Base-by-base conservation (phyloP, 208 protist species). In the Trypanosoma vivax region DNA sequence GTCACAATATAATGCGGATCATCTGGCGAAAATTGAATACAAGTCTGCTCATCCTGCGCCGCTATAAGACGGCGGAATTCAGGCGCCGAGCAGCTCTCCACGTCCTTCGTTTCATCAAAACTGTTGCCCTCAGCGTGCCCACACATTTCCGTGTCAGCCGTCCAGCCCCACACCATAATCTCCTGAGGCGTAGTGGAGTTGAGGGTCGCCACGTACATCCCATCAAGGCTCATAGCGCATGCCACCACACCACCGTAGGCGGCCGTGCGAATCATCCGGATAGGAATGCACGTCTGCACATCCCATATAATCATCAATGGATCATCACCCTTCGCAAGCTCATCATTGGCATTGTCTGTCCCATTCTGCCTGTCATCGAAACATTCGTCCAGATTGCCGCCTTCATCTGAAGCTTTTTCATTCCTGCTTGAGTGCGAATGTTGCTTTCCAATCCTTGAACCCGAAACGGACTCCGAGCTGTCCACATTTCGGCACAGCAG, bases 261-360 rank as follows among this genome's bases (percentile, higher is more conserved):
- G 27, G 75, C 72, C 3, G 86, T 74, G 40, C 65, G 70, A 60
- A 90, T 80, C n/a, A 58, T 75, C n/a, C 88, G 82, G 34, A 97
- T 52, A 14, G 94, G 91, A 24, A 87, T 71, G 7, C 71, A 70
- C 25, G 76, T 94, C 30, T 75, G 43, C 27, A 88, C 77, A 35
- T 98, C 93, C 93, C 95, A 98, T 2, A 98, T 75, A 56, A 98
- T 96, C 70, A 98, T 83, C 41, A 89, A 60, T 7, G 80, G 79
- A 39, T 92, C 90, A 30, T 80, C 78, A 19, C 94, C 92, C 47
- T 73, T 16, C 9, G 43, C 23, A 49, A 7, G 10, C 30, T 49
- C 43, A 33, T 49, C 30, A 30, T 49, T 49, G 5, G 9, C 10
- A 49, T 19, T 6, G 7, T 49, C 23, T 31, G 21, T 24, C 7